Base-by-base conservation (phyloP, 768 basidiomycete genomes). In the Asterophora parasitica region DNA sequence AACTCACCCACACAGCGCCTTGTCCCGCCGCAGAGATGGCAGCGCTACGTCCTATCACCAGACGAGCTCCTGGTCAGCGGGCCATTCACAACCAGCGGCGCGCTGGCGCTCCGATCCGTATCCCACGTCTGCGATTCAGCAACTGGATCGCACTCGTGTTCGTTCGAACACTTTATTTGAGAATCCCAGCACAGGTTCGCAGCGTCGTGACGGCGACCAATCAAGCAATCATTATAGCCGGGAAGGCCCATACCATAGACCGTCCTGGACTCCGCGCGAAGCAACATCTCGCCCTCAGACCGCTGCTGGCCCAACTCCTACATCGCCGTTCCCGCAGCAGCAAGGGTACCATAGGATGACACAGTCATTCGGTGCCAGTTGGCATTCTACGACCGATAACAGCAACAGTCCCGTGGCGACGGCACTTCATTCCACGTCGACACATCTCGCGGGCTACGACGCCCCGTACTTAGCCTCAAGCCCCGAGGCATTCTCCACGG, bases 401-500 rank as follows among this genome's bases (percentile, higher is more conserved):
- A 63, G 53, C 33, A 63, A 55, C 30, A 56, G 61, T 16, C 57
- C 72, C 42, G 59, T 58, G 13, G 68, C 69, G 8, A 65, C 67
- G 1, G 66, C 65, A 4, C 61, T 72, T 7, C 71, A 73, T 42
- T 35, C 59, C 26, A 53, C 49, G 16, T 49, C 49, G 46, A 51
- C 56, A 31, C 53, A 57, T 40, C 36, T 53, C 19, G 32, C 51
- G 12, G 49, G 49, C 27, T 53, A 53, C 40, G 50, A 51, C 15
- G n/a, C 32, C 23, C 44, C 66, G 20, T 67, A 64, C 43, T 57
- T 70, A 11, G 56, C 72, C 41, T 66, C 73, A 16, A 71, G 68
- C 45, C 66, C 73, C 46, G 74, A 73, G 37, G 73, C 73, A 26
- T 74, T 70, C 57, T 62, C 69, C 12, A 65, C 62, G 30, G 68